Evolutionary conservation across 225 moss, liverwort and hornwort genomes (phyloP), one percentile per base, ranked within the genome.

Genomic region (Pseudisothecium myosuroides): DNA sequence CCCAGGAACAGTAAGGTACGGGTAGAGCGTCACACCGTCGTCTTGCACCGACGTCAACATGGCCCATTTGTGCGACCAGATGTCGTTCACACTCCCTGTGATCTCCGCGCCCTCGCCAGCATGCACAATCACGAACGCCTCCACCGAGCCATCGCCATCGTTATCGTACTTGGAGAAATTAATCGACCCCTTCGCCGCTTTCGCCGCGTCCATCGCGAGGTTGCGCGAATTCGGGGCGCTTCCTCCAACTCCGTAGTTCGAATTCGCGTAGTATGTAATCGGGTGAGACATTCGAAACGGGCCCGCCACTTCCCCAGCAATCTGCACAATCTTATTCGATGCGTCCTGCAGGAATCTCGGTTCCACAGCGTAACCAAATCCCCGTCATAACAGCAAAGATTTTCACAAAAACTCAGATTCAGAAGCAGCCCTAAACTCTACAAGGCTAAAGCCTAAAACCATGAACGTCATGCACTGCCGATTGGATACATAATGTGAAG

Each of bases 1-100:
- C 2, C 89, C 93, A 6, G 93, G 93, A 28, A 93, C 93, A 5
- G 92, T 93, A 23, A 93, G 93, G 27, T 93, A 93, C 11, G 93
- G 92, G 80, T 36, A 91, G 80, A 93, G 92, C 32, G 88, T 91
- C 14, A 91, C 89, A 2, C 93, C 88, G 31, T 93, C 86, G 86
- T 89, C 91, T 64, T 86, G 50, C n/a, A 92, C 81, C 4, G 68
- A 37, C 31, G 63, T 11, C 45, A 64, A 75, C 89, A 93, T 49
- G 63, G 88, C 91, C 93, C 93, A 93, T 69, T 93, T 93, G 88
- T 93, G 93, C 54, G 92, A 92, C 93, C 93, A 93, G 61, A 93
- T 93, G 88, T 93, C 93, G 65, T 84, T 79, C 62, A 89, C 83
- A 4, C 34, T 76, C 12, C 89, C 93, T 6, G 92, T 88, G 11